Conservation (phyloP, 2,329 filamentous ascomycete species). For the Sphaerulina populicola region DNA sequence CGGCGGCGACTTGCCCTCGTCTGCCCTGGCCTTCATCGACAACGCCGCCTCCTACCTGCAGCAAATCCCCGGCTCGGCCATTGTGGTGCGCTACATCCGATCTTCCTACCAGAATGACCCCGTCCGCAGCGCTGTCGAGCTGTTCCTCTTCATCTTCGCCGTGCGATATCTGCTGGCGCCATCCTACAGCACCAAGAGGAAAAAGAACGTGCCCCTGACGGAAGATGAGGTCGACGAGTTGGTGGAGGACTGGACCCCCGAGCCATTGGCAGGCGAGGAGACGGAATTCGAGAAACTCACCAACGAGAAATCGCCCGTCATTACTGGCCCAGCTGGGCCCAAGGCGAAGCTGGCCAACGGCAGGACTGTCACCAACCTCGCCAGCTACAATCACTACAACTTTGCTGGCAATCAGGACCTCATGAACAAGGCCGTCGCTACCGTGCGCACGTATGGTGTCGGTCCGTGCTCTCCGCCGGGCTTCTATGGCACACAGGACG, state of each 20-base stretch:
- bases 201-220: conserved; percentile 77
- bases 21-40: conserved; percentile 48
- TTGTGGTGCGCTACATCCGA: conserved; percentile 88
- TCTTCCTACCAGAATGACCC: conserved; percentile 98
- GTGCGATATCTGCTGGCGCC: conserved; percentile 86
- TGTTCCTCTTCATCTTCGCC: conserved; percentile 90
- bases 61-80: conserved; percentile 84
- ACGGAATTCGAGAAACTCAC: conserved; percentile 71
- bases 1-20: conserved; percentile 50
- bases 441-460: conserved; percentile 88
- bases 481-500: conserved; percentile 97
- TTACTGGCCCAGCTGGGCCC: conserved; percentile 82
- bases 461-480: conserved; percentile 93
- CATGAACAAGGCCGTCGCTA: conserved; percentile 91
- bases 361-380: conserved; percentile 84
- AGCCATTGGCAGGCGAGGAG: conserved; percentile 71
- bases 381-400: conserved; percentile 96
- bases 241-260: conserved; percentile 91
- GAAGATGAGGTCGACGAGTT: conserved; percentile 97
- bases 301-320: conserved; percentile 74
- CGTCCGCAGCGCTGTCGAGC: conserved; percentile 82
- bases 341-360: conserved; percentile 71
- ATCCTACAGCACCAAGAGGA: conserved; percentile 83
- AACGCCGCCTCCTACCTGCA: conserved; percentile 60
- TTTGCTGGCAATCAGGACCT: conserved; percentile 86